Evolutionary conservation across 2,329 filamentous ascomycete species (phyloP).

Genomic region (Fonsecaea nubica): DNA sequence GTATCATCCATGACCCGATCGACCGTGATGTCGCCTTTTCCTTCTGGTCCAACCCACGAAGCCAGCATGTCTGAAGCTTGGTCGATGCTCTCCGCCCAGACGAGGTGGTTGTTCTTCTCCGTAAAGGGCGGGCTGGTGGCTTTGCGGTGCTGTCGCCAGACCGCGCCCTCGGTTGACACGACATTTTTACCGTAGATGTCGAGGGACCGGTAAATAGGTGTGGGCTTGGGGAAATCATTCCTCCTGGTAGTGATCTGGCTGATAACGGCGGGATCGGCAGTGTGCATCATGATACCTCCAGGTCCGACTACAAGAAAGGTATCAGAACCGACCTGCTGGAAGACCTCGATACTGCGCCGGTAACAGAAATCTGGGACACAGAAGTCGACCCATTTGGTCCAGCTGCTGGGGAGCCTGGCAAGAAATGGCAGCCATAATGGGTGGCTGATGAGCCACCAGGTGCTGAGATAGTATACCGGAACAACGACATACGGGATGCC

Average conservation of each 20-base stretch:
- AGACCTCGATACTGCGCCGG: conserved; percentile 54
- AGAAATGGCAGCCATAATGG: conserved; percentile 54
- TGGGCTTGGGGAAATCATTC: conserved; percentile 74
- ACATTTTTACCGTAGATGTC: conserved; percentile 75
- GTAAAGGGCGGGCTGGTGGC: conserved; percentile 75
- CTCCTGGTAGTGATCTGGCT: conserved; percentile 69
- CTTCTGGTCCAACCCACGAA: conserved; percentile 60
- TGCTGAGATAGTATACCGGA: conserved; percentile 47
- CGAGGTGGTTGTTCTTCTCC: conserved; percentile 73
- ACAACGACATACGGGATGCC: conserved; percentile 42
- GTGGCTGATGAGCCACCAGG: conserved; percentile 56
- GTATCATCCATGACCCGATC: conserved; percentile 67
- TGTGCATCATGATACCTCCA: conserved; percentile 59
- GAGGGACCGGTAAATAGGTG: conserved; percentile 64
- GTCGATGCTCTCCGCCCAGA: conserved; percentile 67
- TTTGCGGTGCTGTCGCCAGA: conserved; percentile 77
- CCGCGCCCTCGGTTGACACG: conserved; percentile 70
- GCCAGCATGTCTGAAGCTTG: conserved; percentile 69
- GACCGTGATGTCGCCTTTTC: conserved; percentile 57
- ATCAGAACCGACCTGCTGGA: conserved; percentile 64
- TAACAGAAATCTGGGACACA: conserved; percentile 40
- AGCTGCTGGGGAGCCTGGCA: conserved; percentile 49
- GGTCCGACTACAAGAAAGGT: conserved; percentile 70
- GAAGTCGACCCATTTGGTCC: conserved; percentile 55
- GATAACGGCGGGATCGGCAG: conserved; percentile 69